These are phyloP conservation scores for Oryza punctata DNA, from an alignment of 176 grass and related monocot species.

Conservation along the genomic window DNA sequence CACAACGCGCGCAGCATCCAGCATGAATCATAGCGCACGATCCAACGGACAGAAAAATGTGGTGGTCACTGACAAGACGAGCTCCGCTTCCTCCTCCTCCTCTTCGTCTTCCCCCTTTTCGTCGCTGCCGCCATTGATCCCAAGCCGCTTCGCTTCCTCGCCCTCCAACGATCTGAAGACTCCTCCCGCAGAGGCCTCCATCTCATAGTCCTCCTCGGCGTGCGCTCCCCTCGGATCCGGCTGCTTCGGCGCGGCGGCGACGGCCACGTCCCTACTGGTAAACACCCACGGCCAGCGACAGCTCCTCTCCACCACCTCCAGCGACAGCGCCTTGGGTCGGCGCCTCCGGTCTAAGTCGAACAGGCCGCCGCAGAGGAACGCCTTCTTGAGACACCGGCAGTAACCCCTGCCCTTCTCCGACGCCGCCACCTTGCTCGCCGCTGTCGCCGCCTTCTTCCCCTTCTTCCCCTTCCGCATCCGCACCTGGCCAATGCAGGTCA, in stretches of 20 bases:
- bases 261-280: constrained; percentile 43
- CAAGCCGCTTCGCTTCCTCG: constrained; percentile 13
- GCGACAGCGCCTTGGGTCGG: constrained; percentile 12
- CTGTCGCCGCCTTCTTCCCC: constrained; percentile 28
- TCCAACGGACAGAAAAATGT: no score
- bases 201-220: neutral
- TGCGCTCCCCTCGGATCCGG: constrained; percentile 16
- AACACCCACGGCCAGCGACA: constrained; percentile 58
- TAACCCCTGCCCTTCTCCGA: constrained; percentile 30
- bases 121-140: neutral
- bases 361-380: constrained; percentile 60
- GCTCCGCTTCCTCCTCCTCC: constrained; percentile 36
- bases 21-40: no score
- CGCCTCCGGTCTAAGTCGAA: constrained; percentile 37
- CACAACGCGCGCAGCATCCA: no score
- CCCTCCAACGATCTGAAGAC: constrained; percentile 26
- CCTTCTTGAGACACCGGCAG: constrained; percentile 73
- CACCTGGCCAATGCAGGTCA: constrained; percentile 89
- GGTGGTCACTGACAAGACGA: constrained; percentile 55
- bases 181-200: neutral
- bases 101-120: neutral
- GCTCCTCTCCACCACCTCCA: constrained; percentile 23
- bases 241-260: constrained; percentile 40
- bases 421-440: neutral
- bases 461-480: constrained; percentile 68